Base-by-base conservation (phyloP, 495 filamentous ascomycete genomes). In the Aspergillus cavernicola region DNA sequence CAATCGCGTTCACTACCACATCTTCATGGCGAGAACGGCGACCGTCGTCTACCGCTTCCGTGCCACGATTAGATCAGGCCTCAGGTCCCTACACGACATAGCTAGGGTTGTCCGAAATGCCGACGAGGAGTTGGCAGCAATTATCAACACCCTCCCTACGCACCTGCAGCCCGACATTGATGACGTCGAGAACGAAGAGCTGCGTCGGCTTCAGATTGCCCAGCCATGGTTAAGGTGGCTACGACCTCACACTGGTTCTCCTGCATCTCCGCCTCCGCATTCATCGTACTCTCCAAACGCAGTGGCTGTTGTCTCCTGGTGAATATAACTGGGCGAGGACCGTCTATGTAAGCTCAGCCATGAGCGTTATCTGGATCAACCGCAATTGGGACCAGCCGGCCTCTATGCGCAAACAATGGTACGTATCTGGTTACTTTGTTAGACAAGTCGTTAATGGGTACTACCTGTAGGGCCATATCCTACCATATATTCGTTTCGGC, bases 401-500 rank as follows among this genome's bases (percentile, higher is more conserved):
- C 10, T 46, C 43, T 11, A 31, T 46, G 43, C 24, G 43, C 3
- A 46, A 46, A 19, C 43, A 46, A 15, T 46, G 43, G 43, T 46
- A 32, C 24, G 16, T 28, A 4, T 9, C 24, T 4, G 24, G 24
- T 9, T 28, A 4, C 24, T 28, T 28, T 9, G 9, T 28, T 9
- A 9, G 24, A 28, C 24, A 28, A n/a, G 24, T 28, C 24, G 9
- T 9, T 28, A 9, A 28, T 9, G 9, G 4, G 9, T 9, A 28
- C 9, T 28, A 35, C 13, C 1, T 15, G 16, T 13, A 44, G 28
- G 43, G 43, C 43, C 24, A 9, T 46, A 3, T 46, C 43, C 6
- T 31, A 46, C 16, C 43, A 46, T 16, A 46, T 46, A n/a, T 46
- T 46, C 18, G 43, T 46, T 6, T 46, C 43, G n/a, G 43, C 43